phyloP scores from a whole-genome alignment of 257 asterid genomes.

The Plantago elongata region DNA sequence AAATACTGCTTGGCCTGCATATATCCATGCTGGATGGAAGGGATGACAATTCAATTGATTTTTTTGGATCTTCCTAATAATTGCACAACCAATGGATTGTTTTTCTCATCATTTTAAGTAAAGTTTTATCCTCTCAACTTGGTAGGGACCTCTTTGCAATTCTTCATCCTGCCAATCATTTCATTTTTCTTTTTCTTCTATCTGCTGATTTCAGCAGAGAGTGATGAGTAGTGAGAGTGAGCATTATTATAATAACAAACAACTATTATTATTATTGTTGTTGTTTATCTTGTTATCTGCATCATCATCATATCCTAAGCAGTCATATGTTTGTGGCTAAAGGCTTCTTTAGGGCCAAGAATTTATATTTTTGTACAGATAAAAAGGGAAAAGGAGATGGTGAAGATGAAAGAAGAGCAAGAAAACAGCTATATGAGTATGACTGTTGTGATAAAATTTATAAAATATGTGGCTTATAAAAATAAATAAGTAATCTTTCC shows the following conservation, averaged over 20 bases:
- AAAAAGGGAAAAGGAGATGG: neutral
- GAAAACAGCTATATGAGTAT: too few species aligned
- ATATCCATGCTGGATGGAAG: too few species aligned
- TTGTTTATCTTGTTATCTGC: conserved; percentile 5
- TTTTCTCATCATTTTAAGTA: neutral
- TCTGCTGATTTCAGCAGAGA: conserved; percentile 10
- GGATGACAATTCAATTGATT: too few species aligned
- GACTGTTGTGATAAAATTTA: too few species aligned
- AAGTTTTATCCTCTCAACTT: neutral
- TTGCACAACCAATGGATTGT: conserved; percentile 3
- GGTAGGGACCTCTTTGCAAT: conserved; percentile 1
- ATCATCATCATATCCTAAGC: conserved; percentile 3
- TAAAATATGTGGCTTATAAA: too few species aligned
- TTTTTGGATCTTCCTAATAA: neutral
- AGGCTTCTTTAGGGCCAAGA: neutral
- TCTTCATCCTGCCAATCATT: neutral
- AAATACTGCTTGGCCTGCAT: too few species aligned
- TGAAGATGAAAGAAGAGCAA: too few species aligned
- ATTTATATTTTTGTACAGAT: neutral
- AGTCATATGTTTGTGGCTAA: neutral
- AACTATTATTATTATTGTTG: neutral
- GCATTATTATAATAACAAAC: too few species aligned
- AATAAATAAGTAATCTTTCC: too few species aligned
- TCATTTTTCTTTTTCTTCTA: neutral
- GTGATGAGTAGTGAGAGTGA: neutral